Evolutionary conservation across 441 rosid genomes (phyloP), one percentile per base, ranked within the genome.

Genomic region (Gossypium davidsonii): DNA sequence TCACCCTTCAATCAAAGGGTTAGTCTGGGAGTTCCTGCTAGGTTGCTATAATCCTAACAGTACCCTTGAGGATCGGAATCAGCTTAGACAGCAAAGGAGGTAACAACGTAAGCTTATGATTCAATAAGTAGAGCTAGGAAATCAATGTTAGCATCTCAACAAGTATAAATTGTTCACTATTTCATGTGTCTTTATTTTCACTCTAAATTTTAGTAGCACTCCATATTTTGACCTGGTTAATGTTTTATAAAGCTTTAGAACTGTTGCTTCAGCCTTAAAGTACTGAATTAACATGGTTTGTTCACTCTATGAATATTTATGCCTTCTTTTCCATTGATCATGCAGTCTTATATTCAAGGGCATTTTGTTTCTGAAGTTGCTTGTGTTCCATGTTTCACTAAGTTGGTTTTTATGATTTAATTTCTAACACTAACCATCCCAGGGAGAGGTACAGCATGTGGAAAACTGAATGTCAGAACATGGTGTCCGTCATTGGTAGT

Each of bases 41-140:
- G 99, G 99, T 60, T 89, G 97, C 79, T 94, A 78, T 79, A 94
- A 92, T 87, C 99, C 99, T 10, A 85, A 83, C 82, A 90, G 96
- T 78, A 90, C 92, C 18, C 86, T 82, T 63, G 91, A 90, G 39
- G 94, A 92, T 63, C 80, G 94, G 78, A 82, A 78, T 83, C 85
- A 79, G 70, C 78, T 91, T 70, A 84, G 94, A 84, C 83, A 81
- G 75, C 70, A 46, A 0, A 85, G 97, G 80, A 91, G 98, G 93
- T 92, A 86, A 68, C 28, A 67, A 15, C 23, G 15, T 48, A 25
- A 25, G 23, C 11, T 67, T 64, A 65, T 53, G 37, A 25, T 34
- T 55, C 28, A 23, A 44, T 25, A n/a, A 0, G 0, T 26, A 49
- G 42, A 49, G 31, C 58, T 67, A 49, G 21, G 14, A 67, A n/a